Evolutionary conservation across 1,139 yeast genomes (phyloP).

Genomic region (Nakaseomyces delphensis): DNA sequence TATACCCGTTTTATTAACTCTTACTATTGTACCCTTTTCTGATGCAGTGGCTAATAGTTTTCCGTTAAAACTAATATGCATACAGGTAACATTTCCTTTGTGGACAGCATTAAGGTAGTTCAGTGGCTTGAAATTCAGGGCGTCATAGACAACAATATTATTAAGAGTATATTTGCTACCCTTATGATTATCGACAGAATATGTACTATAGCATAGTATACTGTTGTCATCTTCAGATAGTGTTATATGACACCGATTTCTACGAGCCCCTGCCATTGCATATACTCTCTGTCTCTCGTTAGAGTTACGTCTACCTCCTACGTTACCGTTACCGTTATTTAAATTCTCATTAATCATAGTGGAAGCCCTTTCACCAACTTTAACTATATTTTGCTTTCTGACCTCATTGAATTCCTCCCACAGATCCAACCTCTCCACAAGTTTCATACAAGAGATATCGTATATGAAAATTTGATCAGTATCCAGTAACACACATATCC

Average conservation of each 20-base stretch:
- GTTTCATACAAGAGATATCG: slow-evolving; percentile 63
- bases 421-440: slow-evolving; percentile 50
- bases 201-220: slow-evolving; percentile 26
- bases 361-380: slow-evolving; percentile 5
- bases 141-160: slow-evolving; percentile 44
- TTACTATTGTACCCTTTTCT: slow-evolving; percentile 59
- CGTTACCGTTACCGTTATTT: not conserved
- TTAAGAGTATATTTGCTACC: slow-evolving; percentile 18
- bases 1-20: slow-evolving; percentile 40
- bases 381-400: not conserved
- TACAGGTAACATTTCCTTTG: slow-evolving; percentile 24
- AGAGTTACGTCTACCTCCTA: not conserved
- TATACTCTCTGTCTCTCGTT: slow-evolving; percentile 10
- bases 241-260: slow-evolving; percentile 19
- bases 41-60: slow-evolving; percentile 58
- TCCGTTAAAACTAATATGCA: slow-evolving; percentile 41
- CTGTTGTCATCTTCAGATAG: slow-evolving; percentile 29
- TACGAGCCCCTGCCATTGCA: slow-evolving; percentile 11
- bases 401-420: slow-evolving; percentile 17
- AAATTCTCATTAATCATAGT: slow-evolving; percentile 4
- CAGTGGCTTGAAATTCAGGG: slow-evolving; percentile 46
- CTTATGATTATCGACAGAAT: slow-evolving; percentile 15
- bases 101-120: slow-evolving; percentile 40
- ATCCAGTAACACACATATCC: slow-evolving; percentile 53
- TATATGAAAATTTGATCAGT: slow-evolving; percentile 59